These are phyloP conservation scores for Ensete ventricosum DNA, from an alignment of 176 grass and related monocot species.

Conservation along the genomic window DNA sequence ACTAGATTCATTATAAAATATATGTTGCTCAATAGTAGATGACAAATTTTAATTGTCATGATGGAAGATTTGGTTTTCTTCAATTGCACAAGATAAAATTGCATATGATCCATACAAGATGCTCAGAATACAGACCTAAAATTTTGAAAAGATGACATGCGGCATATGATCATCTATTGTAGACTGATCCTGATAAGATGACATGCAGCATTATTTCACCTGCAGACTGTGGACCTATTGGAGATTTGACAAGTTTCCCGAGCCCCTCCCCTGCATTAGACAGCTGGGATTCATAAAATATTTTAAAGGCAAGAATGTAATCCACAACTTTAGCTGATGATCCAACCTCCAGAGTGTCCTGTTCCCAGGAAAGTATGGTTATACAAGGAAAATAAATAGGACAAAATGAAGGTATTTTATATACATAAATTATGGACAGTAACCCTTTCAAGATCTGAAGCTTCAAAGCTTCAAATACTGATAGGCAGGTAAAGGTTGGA, in stretches of 20 bases:
- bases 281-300: slow-evolving; percentile 53
- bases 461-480: slow-evolving; percentile 81
- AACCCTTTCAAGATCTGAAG: slow-evolving; percentile 79
- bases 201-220: slow-evolving; percentile 17
- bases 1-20: too few relatives aligned
- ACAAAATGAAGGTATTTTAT: slow-evolving; percentile 3
- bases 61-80: too few relatives aligned
- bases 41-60: too few relatives aligned
- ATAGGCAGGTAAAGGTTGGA: slow-evolving; percentile 63
- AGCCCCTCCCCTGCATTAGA: slow-evolving; percentile 23
- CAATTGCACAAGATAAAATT: too few relatives aligned
- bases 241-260: slow-evolving; percentile 60
- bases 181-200: slow-evolving; percentile 22
- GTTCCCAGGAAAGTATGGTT: slow-evolving; percentile 14
- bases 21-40: too few relatives aligned
- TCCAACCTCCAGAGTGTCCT: slow-evolving; percentile 60
- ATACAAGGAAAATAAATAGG: background rate
- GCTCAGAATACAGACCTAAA: background rate
- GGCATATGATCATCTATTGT: slow-evolving; percentile 38
- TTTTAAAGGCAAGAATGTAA: slow-evolving; percentile 61
- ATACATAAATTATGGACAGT: background rate
- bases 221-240: slow-evolving; percentile 33
- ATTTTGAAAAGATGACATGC: background rate
- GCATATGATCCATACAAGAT: background rate
- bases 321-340: slow-evolving; percentile 66